Evolutionary conservation across 1,139 yeast species (phyloP), one percentile per base, ranked within the genome.

Genomic region (Barnettozyma hawaiiensis): DNA sequence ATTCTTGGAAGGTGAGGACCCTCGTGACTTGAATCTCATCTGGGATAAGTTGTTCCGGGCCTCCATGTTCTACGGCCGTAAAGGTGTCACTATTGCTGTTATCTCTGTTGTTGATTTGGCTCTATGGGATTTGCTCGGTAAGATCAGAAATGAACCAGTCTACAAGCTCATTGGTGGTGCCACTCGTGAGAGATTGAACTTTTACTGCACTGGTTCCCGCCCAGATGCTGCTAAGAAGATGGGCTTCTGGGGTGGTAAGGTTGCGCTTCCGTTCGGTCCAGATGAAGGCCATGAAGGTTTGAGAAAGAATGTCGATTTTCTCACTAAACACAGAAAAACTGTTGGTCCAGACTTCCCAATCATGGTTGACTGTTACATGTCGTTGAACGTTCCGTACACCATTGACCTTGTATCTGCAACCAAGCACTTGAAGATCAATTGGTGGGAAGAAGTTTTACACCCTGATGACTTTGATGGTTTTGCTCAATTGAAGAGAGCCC

Each of bases 281-380:
- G 29, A n/a, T 26, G 29, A 26, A n/a, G 29, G 16, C 15, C 16
- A 14, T 26, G 29, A 26, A 6, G 6, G 29, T 26, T 26, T 26
- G 29, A 26, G 16, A 26, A 26, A 26, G 16, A n/a, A 14, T 9
- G 29, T 26, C 16, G 16, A n/a, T 8, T 26, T 70, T 52, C 60
- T 71, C 40, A 59, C 58, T 22, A 62, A 66, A 40, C 75, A 71
- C 52, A 62, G 76, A 40, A 61, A 69, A 39, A 46, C 64, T 1
- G 71, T 71, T 31, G 76, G 76, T 22, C 73, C 73, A 8, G 76
- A 70, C 48, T 71, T 69, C 63, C 76, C 76, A 41, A 53, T 71
- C 41, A 69, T 71, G 73, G 75, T 71, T 31, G 76, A 71, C 52
- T 71, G 76, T 55, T 71, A 71, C 63, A 71, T 71, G 76, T 65